phyloP scores from a whole-genome alignment of 2,329 filamentous ascomycete species.

The Penicillium sp. region DNA sequence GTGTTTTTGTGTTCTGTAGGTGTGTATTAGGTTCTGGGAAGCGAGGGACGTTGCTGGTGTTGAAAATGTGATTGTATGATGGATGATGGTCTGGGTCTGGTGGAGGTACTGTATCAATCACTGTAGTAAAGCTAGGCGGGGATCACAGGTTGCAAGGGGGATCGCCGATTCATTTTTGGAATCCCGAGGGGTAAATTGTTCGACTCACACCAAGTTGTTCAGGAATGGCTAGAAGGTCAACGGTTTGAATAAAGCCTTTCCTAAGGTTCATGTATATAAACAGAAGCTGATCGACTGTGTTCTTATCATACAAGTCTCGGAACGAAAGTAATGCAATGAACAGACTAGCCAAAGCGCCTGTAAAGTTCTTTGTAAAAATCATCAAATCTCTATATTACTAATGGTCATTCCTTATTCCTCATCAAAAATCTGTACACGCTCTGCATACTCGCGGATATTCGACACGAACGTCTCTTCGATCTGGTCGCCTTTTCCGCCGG shows the following conservation, averaged over 20 bases:
- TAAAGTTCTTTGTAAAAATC: not conserved
- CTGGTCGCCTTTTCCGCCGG: conserved; percentile 79
- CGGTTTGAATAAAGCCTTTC: too few species aligned
- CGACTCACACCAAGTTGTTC: too few species aligned
- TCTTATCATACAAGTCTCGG: not conserved
- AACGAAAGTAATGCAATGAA: not conserved
- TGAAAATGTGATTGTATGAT: not conserved
- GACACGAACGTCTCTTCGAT: conserved; percentile 81
- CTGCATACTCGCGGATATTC: conserved; percentile 81
- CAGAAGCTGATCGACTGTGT: not conserved
- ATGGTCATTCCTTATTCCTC: conserved; percentile 34
- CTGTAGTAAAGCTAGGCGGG: too few species aligned
- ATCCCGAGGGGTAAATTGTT: too few species aligned
- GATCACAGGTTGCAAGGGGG: too few species aligned
- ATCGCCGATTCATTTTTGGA: too few species aligned
- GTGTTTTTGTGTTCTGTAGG: not conserved
- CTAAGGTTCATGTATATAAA: not conserved
- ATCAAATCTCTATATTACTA: conserved; percentile 46
- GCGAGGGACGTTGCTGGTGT: not conserved
- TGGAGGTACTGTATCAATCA: too few species aligned
- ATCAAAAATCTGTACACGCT: conserved; percentile 81
- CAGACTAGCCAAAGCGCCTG: not conserved
- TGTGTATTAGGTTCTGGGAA: not conserved
- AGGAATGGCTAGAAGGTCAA: too few species aligned
- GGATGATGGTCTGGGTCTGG: too few species aligned